A percentile compares a stretch with the other conserved stretches of the same genome.
phyloP scores from a whole-genome alignment of 2,329 filamentous ascomycete species.

The Penicillium sp. region DNA sequence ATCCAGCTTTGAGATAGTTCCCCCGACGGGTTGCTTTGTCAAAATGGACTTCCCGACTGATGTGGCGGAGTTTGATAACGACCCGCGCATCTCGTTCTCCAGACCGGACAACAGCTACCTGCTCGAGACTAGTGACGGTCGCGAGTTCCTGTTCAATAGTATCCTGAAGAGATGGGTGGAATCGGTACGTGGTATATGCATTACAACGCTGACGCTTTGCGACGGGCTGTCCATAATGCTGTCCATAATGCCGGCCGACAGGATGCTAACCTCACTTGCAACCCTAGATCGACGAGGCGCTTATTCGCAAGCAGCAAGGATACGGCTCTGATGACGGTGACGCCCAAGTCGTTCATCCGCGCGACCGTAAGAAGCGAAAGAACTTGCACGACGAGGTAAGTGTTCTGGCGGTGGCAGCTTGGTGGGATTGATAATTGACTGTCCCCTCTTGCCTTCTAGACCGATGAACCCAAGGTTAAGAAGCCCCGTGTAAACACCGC shows the following conservation, averaged over 20 bases:
- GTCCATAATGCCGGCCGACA: background rate
- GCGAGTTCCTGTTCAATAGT: conserved; percentile 79
- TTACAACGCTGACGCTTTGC: background rate
- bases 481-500: conserved; percentile 71
- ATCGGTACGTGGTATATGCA: conserved; percentile 44
- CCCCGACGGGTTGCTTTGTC: background rate
- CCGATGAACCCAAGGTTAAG: conserved; percentile 36
- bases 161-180: conserved; percentile 72
- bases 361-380: conserved; percentile 53
- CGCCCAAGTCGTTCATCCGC: conserved; percentile 44
- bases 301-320: conserved; percentile 60
- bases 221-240: background rate
- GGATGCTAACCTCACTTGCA: background rate
- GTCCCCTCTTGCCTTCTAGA: conserved; percentile 12
- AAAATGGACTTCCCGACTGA: conserved; percentile 50
- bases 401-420: conserved; percentile 2
- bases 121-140: conserved; percentile 77
- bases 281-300: conserved; percentile 57
- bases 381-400: conserved; percentile 50
- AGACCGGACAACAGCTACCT: conserved; percentile 77
- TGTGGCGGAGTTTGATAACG: conserved; percentile 66
- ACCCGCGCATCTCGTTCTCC: conserved; percentile 85
- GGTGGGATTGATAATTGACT: background rate
- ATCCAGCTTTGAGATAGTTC: background rate
- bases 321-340: conserved; percentile 61